Evolutionary conservation across 345 rosid species (phyloP), one percentile per base, ranked within the genome.

Genomic region (Salix purpurea): DNA sequence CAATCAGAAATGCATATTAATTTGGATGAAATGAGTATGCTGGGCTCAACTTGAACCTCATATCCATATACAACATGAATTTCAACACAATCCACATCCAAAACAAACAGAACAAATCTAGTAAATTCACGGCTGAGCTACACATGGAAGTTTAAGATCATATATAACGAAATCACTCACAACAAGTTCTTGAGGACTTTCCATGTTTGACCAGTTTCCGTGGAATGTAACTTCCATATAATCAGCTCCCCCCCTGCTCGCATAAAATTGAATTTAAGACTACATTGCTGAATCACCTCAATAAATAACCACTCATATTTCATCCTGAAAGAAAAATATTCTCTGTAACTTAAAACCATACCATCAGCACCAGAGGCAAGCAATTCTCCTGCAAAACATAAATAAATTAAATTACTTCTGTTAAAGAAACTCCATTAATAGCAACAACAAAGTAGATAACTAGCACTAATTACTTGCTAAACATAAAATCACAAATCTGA

Each of bases 341-440:
- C 18, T 23, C 39, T 66, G 70, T 24, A 75, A 65, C 32, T 69
- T 46, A 48, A 46, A 64, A 58, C 9, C 87, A 73, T 89, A 93
- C 99, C 99, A 86, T 93, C 99, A 71, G 97, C 99, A 81, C 98
- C 99, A 4, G 99, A 95, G 69, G 99, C 96, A 85, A 95, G 93
- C 40, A 83, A 88, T 67, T 95, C 98, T 65, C 99, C 98, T 95
- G 90, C 86, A 86, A 50, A 78, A 52, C 18, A 7, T 39, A 72
- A 74, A 66, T 30, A 65, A 21, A 8, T 16, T 40, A 60, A 11
- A 77, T 54, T 14, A 73, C 40, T 72, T 62, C 30, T 4, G 67
- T 44, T 56, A 2, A 32, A 56, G 18, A 40, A 37, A 82, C 65
- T 69, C 11, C 64, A 75, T 46, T 0, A 24, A 2, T 9, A 39